Evolutionary conservation across 1,284 basidiomycete species (phyloP), one percentile per base, ranked within the genome.

Genomic region (Schizophyllum amplum): DNA sequence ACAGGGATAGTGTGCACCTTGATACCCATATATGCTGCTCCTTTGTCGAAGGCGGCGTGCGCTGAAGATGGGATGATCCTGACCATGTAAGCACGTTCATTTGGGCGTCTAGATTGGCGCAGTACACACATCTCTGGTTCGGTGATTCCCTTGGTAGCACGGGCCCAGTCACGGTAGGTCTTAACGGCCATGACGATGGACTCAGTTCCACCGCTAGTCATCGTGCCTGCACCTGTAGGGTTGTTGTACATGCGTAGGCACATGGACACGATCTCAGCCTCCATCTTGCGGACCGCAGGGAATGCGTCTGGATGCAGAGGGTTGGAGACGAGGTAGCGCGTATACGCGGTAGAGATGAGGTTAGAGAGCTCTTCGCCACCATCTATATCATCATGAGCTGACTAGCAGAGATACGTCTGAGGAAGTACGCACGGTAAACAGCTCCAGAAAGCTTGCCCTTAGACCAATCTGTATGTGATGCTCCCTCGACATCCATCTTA

Each of bases 41-140:
- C 94, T 71, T 99, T 99, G 76, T 93, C 87, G 68, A 99, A 99
- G 0, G 96, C 96, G 1, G 94, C 94, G 68, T 98, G 96, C 0
- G 90, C 94, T 0, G 92, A 90, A 0, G 81, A 77, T 0, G 94
- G 90, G 6, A 98, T 74, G 60, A 98, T 78, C 77, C 93, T 95
- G 46, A n/a, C n/a, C n/a, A n/a, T n/a, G n/a, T n/a, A n/a, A 25
- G 51, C 33, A 24, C n/a, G 51, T 53, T 54, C 51, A 49, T 24
- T 50, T 21, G 5, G 53, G 27, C 23, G 51, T 53, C 24, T 4
- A 56, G 22, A 50, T 20, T 53, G 13, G 11, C 11, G 42, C 22
- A 49, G n/a, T 2, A 70, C 86, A 47, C 63, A 92, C 91, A 99
- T 94, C 70, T 99, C 96, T 0, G 96, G 96, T 61, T 90, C 81